Base-by-base conservation (phyloP, 2,329 filamentous ascomycete genomes). In the Diaporthe capsici region DNA sequence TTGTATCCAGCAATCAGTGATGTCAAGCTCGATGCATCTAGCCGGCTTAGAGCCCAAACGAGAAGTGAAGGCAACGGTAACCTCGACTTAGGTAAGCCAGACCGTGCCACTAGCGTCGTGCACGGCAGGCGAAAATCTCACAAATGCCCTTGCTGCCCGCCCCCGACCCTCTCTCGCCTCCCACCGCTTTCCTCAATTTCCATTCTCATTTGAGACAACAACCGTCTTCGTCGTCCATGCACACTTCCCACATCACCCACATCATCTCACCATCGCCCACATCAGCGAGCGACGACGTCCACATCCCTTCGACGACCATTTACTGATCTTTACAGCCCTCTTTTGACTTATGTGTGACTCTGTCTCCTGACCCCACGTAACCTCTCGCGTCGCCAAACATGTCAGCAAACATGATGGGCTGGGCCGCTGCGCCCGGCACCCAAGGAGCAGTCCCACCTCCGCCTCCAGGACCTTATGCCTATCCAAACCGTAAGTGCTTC, bases 401-500 rank as follows among this genome's bases (percentile, higher is more conserved):
- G 72, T 77, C 73, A 39, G 60, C 75, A 37, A 82, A 60, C 67
- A 83, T 83, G 82, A 82, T 83, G 80, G 68, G 72, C 73, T 77
- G 76, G 76, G 63, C 71, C 49, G 73, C 84, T 68, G 80, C 83
- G 75, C 80, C 87, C 67, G 85, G 87, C 81, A 83, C 86, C 65
- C 82, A 84, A 73, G 82, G 84, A 77, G 82, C 83, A 77, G 78
- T 82, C 74, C 79, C 82, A 72, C 53, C 76, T 60, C 76, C 73
- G 42, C 53, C 70, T 42, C 58, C 71, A 44, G 73, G 70, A 67
- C 80, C 83, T 20, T 86, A 85, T 77, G 81, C 82, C 72, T 87
- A 86, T 77, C 81, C 83, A 76, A 78, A 83, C 73, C 85, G 84
- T 86, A 80, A 78, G 85, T 83, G 63, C 75, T 57, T 67, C 71